phyloP scores from a whole-genome alignment of 768 basidiomycete genomes.

The Auricularia auricula-judae region DNA sequence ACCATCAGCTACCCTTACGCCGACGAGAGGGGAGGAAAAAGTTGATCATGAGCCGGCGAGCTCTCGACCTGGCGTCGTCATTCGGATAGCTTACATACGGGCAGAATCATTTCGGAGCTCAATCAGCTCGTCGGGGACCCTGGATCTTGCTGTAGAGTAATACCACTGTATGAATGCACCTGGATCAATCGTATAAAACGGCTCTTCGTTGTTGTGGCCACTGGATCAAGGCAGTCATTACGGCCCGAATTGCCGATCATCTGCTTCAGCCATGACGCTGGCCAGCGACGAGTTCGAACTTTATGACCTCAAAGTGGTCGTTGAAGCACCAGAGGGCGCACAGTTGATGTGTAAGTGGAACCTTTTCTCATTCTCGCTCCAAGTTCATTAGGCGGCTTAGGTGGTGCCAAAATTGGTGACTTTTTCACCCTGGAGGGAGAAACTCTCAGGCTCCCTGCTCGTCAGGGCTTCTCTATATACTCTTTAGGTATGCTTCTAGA shows the following conservation, averaged over 20 bases:
- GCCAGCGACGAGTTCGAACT: neutral
- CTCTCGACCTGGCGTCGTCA: neutral
- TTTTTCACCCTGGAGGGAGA: constrained; percentile 53
- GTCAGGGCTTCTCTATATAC: constrained; percentile 60
- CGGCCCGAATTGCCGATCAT: neutral
- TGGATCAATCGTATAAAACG: too few species aligned
- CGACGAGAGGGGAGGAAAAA: neutral
- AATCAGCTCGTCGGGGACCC: too few species aligned
- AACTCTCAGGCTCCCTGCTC: constrained; percentile 47
- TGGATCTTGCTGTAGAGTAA: too few species aligned
- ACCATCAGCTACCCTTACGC: neutral
- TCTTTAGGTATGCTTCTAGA: constrained; percentile 35
- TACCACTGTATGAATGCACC: too few species aligned
- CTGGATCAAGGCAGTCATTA: too few species aligned
- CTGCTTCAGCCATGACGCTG: neutral
- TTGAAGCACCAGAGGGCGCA: neutral
- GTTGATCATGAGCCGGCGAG: neutral
- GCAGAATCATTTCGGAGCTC: too few species aligned
- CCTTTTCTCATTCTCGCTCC: neutral
- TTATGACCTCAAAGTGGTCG: neutral
- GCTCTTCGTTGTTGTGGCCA: too few species aligned
- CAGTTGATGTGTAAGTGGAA: neutral
- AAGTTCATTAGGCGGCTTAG: neutral
- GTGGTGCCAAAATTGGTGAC: constrained; percentile 56
- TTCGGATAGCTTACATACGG: too few species aligned